Base-by-base conservation (phyloP, 192 early-diverging fungal genomes). In the Funneliformis mosseae region DNA sequence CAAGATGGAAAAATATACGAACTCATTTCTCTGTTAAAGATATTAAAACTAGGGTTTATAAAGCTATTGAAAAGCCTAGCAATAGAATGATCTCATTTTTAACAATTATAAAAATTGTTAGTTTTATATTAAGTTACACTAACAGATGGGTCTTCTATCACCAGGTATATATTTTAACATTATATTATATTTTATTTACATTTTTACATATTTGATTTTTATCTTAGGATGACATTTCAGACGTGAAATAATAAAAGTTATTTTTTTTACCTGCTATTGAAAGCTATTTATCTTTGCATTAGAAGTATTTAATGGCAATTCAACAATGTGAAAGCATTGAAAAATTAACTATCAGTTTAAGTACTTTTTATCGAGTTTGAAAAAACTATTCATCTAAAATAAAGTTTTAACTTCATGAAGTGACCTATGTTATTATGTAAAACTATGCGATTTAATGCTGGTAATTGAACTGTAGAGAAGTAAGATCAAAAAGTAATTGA, bases 221-320 rank as follows among this genome's bases (percentile, higher is more conserved):
- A 61, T 61, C 16, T 61, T 61, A 61, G 14, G 14, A n/a, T 14
- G 16, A n/a, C 59, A 61, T 61, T 61, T 16, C 16, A n/a, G 16
- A 61, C 16, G 16, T 3, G 14, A 61, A 61, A 61, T 14, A 61
- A 61, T n/a, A 61, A 16, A n/a, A n/a, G 23, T 61, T 16, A 61
- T 61, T 61, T n/a, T 61, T 61, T 61, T n/a, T 61, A n/a, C 16
- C 59, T n/a, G 59, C 59, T n/a, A 61, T n/a, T 61, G 14, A 61
- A 61, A 61, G 16, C 59, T 61, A 61, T 61, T 61, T 16, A 16
- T n/a, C 18, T 61, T 61, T 61, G 16, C 16, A n/a, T 61, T 14
- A n/a, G 14, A 33, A 33, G 3, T 33, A 33, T 33, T 33, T 33
- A 33, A 33, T n/a, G n/a, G n/a, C n/a, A n/a, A n/a, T n/a, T n/a